Conservation (phyloP, 2,329 filamentous ascomycete species). For the Mycosphaerelloides madeirae region DNA sequence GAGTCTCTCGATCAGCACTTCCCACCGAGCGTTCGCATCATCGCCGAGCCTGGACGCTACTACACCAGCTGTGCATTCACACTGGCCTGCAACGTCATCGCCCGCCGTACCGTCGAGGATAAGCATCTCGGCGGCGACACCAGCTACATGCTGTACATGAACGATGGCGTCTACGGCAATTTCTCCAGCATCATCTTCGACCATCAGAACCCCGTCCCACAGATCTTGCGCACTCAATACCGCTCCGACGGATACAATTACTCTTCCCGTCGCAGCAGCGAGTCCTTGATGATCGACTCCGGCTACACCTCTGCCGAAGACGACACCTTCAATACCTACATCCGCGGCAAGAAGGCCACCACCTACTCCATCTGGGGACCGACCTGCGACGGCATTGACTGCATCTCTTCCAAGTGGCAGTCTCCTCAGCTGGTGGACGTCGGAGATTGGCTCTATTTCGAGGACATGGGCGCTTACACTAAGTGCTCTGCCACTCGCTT, state of each 20-base stretch:
- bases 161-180: constrained; percentile 96
- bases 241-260: constrained; percentile 30
- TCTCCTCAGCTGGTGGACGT: constrained; percentile 77
- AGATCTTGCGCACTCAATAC: constrained; percentile 54
- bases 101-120: constrained; percentile 80
- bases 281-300: constrained; percentile 27
- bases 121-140: constrained; percentile 53
- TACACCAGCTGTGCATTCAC: constrained; percentile 93
- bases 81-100: constrained; percentile 91
- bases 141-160: constrained; percentile 95
- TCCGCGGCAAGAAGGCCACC: constrained; percentile 37
- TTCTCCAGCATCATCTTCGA: constrained; percentile 99
- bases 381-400: constrained; percentile 95
- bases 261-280: constrained; percentile 14
- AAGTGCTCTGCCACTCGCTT: constrained; percentile 97
- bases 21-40: constrained; percentile 75
- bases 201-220: constrained; percentile 85
- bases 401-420: constrained; percentile 75
- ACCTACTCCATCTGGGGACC: constrained; percentile 98
- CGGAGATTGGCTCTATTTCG: constrained; percentile 97
- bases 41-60: constrained; percentile 94
- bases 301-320: constrained; percentile 35
- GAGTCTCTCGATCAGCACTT: constrained; percentile 83
- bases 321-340: constrained; percentile 40
- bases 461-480: constrained; percentile 98